Base-by-base conservation (phyloP, 345 rosid species). In the Eucalyptus erythrocorys region DNA sequence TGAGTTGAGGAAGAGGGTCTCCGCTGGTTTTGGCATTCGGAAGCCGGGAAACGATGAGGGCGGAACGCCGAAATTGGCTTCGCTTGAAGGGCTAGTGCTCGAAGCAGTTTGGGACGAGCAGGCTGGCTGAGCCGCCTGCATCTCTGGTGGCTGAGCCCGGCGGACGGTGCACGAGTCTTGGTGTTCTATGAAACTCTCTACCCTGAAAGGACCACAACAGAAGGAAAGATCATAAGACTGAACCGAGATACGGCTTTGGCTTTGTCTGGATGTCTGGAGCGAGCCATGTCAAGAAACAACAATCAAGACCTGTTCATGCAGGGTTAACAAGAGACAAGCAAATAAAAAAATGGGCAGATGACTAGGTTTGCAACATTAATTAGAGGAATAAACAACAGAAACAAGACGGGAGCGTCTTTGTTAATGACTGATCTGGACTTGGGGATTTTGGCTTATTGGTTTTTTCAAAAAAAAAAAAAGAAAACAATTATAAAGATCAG, bases 101-200 rank as follows among this genome's bases (percentile, higher is more conserved):
- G 97, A 93, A 79, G 94, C 92, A 3, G 96, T 95, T 89, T 94
- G 90, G 6, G 96, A 94, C 88, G 94, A 90, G 89, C 94, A 92
- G 13, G 92, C 92, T 10, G 91, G 92, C 87, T 93, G 95, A 93
- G 87, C 76, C 24, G 80, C 80, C 80, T 68, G 43, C 43, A 68
- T 34, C 24, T 68, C 94, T 49, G 90, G 76, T 7, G 91, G 92
- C 87, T 93, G 95, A 93, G 87, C 66, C 91, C 92, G 48, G 93
- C 96, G 93, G 91, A 94, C 91, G 86, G 90, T 92, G 95, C 99
- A 97, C 86, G 94, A 90, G 88, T 96, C 99, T 93, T 97, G 99
- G 87, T 97, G 99, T 88, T 97, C 98, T n/a, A 97, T 97, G 93
- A 97, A 97, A 88, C 99, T 96, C 94, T 97, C 99, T 76, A 96